Base-by-base conservation (phyloP, 2,329 filamentous ascomycete species). In the Drechslerella stenobrocha region DNA sequence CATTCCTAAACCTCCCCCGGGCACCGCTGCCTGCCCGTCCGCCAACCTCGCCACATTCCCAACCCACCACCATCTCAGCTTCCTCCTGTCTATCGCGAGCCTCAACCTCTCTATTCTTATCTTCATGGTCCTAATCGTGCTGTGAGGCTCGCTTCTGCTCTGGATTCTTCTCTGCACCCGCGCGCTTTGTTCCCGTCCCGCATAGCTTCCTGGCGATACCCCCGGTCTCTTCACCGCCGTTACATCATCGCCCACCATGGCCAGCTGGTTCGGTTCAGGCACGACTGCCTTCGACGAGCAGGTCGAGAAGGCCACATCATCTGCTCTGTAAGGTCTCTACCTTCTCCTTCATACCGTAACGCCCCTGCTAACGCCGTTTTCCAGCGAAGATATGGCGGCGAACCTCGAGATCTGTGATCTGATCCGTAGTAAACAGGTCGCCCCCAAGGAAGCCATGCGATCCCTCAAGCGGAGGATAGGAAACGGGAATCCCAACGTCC, bases 381-480 rank as follows among this genome's bases (percentile, higher is more conserved):
- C 22, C 73, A 95, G 90, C 72, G 91, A 98, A 79, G 92, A 98
- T 75, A 97, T 98, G 76, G 88, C 93, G 37, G 84, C 96, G 73
- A 97, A 97, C 76, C 86, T 98, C 75, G 93, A 98, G 78, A 97
- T 98, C 73, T 96, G 92, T 77, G 93, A 98, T 79, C 81, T 95
- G 73, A 96, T 98, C 77, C 85, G 93, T 73, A 97, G 91, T 74
- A 97, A 97, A 80, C 95, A 90, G 15, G 92, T 98, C 51, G 90
- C 91, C 77, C 92, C 93, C 55, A 96, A 92, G 78, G 93, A 98
- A 78, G 93, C 93, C 70, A 98, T 98, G 93, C 89, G 90, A 76
- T 92, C 90, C 42, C 80, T 98, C 74, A 97, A 96, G 80, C 85
- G 85, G 76, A 87, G 93, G 76, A 90, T 98, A 80, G 90, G 89